Evolutionary conservation across 352 stramenopile species (phyloP).

Genomic region (Globisporangium spinosum): DNA sequence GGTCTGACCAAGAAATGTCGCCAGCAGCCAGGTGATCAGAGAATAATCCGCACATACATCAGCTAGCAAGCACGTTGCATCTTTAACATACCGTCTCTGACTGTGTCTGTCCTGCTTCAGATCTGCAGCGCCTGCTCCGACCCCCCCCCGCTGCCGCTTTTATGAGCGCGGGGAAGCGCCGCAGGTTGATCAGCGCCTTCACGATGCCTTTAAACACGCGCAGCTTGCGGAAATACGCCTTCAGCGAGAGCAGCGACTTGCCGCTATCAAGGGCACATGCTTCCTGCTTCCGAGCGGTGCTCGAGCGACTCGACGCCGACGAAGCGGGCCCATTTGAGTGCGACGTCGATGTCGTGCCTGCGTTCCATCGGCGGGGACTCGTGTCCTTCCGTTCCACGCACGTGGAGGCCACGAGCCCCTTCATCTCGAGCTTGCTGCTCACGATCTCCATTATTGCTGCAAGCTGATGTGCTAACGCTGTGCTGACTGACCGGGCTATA

Average conservation of each 20-base stretch:
- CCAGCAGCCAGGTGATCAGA: neutral
- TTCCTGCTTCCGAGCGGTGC: conserved; percentile 4
- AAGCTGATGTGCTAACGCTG: neutral
- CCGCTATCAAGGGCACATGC: conserved; percentile 10
- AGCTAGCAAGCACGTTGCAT: neutral
- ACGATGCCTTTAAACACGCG: conserved; percentile 67
- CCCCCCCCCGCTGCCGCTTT: neutral
- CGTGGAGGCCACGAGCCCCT: conserved; percentile 9
- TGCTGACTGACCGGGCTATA: neutral
- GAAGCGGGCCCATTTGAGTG: neutral
- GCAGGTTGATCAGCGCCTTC: conserved; percentile 59
- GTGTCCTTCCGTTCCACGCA: conserved; percentile 20
- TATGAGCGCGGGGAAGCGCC: conserved; percentile 19
- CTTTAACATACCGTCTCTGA: neutral
- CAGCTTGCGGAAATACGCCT: conserved; percentile 64
- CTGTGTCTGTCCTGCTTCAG: neutral
- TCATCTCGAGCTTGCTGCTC: conserved; percentile 22
- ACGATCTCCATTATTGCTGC: conserved; percentile 25
- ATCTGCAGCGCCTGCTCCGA: neutral
- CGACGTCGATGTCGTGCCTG: neutral
- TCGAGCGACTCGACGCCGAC: neutral
- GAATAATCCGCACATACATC: neutral
- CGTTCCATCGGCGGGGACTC: conserved; percentile 29
- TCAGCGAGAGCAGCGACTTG: conserved; percentile 60
- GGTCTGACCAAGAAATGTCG: conserved; percentile 9